Percentiles rank a stretch among this genome's conserved stretches.
Evolutionary conservation across 148 eudicot genomes (phyloP).

Genomic region (Silene uniflora): DNA sequence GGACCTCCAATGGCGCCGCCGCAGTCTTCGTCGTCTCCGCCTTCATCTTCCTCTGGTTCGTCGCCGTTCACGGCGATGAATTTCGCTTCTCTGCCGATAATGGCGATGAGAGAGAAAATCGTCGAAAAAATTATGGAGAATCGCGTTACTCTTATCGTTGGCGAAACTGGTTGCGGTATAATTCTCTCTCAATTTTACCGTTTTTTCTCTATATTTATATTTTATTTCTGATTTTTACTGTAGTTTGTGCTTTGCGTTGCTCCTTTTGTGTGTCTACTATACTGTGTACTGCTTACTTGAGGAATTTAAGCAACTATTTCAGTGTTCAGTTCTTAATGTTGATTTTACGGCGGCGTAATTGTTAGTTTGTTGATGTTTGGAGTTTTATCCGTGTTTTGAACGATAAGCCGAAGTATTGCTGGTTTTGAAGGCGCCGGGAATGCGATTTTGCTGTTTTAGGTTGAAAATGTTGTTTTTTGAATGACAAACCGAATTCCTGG

Average conservation of each 20-base stretch:
- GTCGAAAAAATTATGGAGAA: slow-evolving; percentile 72
- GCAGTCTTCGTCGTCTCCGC: slow-evolving; percentile 27
- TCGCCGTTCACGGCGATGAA: slow-evolving; percentile 31
- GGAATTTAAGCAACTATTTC: not conserved
- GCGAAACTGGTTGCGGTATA: slow-evolving; percentile 96
- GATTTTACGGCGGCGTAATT: not conserved
- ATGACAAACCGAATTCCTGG: too few relatives aligned
- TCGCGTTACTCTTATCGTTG: slow-evolving; percentile 90
- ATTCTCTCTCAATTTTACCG: not conserved
- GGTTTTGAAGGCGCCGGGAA: not conserved
- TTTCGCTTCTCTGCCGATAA: slow-evolving; percentile 55
- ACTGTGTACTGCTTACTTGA: not conserved
- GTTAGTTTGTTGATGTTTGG: not conserved
- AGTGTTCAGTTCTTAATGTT: not conserved
- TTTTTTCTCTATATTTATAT: not conserved
- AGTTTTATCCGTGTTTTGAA: not conserved
- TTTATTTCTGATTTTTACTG: not conserved
- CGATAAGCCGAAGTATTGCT: not conserved
- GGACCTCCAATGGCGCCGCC: slow-evolving; percentile 40
- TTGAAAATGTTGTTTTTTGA: not conserved
- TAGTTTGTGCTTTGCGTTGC: not conserved
- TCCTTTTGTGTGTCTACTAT: not conserved
- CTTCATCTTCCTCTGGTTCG: slow-evolving; percentile 37
- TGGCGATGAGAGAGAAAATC: slow-evolving; percentile 55
- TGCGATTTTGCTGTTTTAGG: not conserved